Evolutionary conservation across 2,329 filamentous ascomycete genomes (phyloP).

Genomic region (Aureobasidium uvarum): DNA sequence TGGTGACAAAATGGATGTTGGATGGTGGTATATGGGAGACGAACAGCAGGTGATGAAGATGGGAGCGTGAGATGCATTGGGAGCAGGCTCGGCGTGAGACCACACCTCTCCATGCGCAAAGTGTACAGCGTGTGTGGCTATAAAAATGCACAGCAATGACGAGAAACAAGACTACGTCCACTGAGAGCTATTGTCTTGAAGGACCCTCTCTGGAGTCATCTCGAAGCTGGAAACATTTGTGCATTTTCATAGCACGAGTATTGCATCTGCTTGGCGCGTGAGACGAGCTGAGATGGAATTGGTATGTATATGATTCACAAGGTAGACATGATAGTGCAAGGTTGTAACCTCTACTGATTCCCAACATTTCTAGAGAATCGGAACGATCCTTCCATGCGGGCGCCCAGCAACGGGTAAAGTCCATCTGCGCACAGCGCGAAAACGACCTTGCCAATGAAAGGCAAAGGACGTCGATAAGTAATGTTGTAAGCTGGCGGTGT

Average conservation of each 20-base stretch:
- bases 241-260: neutral
- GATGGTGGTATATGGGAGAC: neutral
- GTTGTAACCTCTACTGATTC: constrained; percentile 72
- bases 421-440: constrained; percentile 68
- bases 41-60: neutral
- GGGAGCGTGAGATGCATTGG: neutral
- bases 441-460: constrained; percentile 57
- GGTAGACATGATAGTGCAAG: neutral
- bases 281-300: neutral
- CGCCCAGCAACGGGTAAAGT: constrained; percentile 67
- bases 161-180: neutral
- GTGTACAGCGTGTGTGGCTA: neutral
- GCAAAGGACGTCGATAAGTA: constrained; percentile 58
- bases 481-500: constrained; percentile 57
- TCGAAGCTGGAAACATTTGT: neutral
- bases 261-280: neutral
- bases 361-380: constrained; percentile 62
- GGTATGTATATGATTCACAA: neutral
- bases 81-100: neutral
- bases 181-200: neutral
- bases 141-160: neutral
- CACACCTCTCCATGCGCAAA: neutral
- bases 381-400: constrained; percentile 65
- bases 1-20: neutral
- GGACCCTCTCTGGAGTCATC: neutral